Evolutionary conservation across 2,329 filamentous ascomycete genomes (phyloP).

Genomic region (Emmonsiellopsis sp.): DNA sequence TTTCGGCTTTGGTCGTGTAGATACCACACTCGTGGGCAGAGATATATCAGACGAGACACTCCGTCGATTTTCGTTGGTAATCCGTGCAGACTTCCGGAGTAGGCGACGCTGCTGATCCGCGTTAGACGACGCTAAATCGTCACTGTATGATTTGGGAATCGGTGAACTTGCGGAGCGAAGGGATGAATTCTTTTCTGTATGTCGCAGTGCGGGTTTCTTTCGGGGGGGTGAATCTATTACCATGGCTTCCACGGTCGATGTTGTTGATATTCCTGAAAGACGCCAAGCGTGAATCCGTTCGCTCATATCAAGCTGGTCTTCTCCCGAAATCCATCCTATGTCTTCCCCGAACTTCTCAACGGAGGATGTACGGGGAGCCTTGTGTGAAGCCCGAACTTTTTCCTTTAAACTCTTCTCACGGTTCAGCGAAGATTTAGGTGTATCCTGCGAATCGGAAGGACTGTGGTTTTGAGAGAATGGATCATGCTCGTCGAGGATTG

Average conservation of each 20-base stretch:
- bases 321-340: conserved; percentile 40
- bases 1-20: conserved; percentile 17
- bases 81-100: conserved; percentile 41
- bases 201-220: conserved; percentile 39
- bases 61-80: conserved; percentile 38
- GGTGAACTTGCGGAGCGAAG: conserved; percentile 40
- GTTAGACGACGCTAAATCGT: conserved; percentile 34
- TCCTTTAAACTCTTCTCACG: conserved; percentile 25
- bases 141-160: conserved; percentile 33
- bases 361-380: conserved; percentile 23
- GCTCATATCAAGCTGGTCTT: conserved; percentile 18
- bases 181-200: conserved; percentile 45
- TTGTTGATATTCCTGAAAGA: conserved; percentile 41
- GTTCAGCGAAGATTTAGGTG: conserved; percentile 2
- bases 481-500: not conserved
- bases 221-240: conserved; percentile 43
- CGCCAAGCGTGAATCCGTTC: conserved; percentile 27
- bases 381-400: conserved; percentile 21
- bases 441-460: not conserved
- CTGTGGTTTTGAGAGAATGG: not conserved
- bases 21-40: conserved; percentile 22
- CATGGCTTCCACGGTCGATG: conserved; percentile 47
- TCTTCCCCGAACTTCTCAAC: conserved; percentile 41
- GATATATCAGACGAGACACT: conserved; percentile 35
- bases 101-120: conserved; percentile 37